Conservation (phyloP, 495 filamentous ascomycete genomes). For the Penicillium pancosmium region DNA sequence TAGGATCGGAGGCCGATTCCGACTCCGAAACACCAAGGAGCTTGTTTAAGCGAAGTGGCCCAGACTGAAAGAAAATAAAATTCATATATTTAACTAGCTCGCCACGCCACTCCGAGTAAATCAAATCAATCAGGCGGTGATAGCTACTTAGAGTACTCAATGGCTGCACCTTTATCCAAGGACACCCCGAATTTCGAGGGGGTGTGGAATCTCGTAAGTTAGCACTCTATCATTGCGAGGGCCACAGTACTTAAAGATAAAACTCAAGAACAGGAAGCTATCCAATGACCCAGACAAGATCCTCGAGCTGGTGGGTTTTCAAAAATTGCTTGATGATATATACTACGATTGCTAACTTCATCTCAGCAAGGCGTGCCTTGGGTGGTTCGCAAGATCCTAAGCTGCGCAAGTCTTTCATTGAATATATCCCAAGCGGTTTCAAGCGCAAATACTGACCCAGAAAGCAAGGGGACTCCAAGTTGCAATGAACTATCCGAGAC, state of each 20-base stretch:
- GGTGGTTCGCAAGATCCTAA: slow-evolving; percentile 19
- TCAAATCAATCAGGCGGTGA: background rate
- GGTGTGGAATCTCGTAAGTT: slow-evolving; percentile 22
- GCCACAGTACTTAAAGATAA: background rate
- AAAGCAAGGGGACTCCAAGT: background rate
- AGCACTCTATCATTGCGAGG: background rate
- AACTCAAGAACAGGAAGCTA: slow-evolving; percentile 20
- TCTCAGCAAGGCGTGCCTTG: slow-evolving; percentile 29
- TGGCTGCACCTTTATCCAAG: slow-evolving; percentile 12
- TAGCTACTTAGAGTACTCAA: background rate
- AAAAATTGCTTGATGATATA: background rate
- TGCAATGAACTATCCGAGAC: background rate
- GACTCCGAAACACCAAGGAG: slow-evolving; percentile 13
- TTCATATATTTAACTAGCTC: too few species aligned
- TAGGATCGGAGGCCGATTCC: slow-evolving; percentile 21
- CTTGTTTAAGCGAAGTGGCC: background rate
- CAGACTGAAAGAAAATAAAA: too few species aligned
- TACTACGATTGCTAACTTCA: background rate
- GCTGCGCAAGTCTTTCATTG: slow-evolving; percentile 19
- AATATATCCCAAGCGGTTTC: slow-evolving; percentile 17
- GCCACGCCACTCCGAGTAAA: too few species aligned
- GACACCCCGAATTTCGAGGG: slow-evolving; percentile 16
- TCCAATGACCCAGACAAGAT: slow-evolving; percentile 26
- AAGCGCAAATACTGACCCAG: background rate
- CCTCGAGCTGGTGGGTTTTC: slow-evolving; percentile 18